These are phyloP conservation scores for Suillus clintonianus DNA, from an alignment of 768 basidiomycete species.

Conservation along the genomic window DNA sequence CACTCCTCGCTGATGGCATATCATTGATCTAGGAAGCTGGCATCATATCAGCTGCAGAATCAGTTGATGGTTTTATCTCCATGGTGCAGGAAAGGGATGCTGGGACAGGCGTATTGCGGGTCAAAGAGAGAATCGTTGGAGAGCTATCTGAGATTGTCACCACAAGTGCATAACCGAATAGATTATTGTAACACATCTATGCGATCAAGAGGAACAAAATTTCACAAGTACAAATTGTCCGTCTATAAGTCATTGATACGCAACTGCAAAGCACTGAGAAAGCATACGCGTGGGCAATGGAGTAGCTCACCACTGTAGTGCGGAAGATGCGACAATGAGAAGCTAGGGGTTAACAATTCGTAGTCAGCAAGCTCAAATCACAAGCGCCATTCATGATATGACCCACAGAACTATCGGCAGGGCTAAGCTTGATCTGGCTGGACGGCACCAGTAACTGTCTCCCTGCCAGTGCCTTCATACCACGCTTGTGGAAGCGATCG, in stretches of 20 bases:
- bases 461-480: background rate
- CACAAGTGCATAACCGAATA: no score
- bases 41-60: background rate
- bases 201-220: no score
- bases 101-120: background rate
- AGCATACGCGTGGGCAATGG: no score
- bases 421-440: background rate
- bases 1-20: no score
- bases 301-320: no score
- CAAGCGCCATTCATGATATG: background rate
- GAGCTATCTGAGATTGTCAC: background rate
- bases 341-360: background rate
- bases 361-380: background rate
- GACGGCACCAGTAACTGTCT: background rate
- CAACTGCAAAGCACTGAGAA: no score
- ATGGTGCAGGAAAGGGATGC: background rate
- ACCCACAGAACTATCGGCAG: background rate
- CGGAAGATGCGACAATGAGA: background rate
- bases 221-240: no score
- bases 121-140: background rate
- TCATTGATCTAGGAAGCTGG: background rate
- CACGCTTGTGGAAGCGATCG: background rate
- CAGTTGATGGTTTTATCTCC: background rate
- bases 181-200: no score
- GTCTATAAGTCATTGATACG: no score